phyloP scores from a whole-genome alignment of 2,329 filamentous ascomycete species.

The Fusarium vanettenii region DNA sequence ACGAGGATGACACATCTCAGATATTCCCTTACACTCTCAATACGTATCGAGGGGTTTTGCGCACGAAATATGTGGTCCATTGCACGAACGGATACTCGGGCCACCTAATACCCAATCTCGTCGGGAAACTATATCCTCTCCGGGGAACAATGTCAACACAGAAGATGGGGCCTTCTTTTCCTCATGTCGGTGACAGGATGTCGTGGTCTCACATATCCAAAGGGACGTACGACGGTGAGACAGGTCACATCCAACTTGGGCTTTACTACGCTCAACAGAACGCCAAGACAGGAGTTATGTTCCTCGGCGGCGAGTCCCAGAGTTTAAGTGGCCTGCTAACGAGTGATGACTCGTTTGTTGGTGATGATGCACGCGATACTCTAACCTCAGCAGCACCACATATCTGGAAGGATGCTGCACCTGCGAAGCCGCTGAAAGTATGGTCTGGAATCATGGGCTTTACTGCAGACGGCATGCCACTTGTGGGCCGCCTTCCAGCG shows the following conservation, averaged over 20 bases:
- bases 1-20: slow-evolving; percentile 19
- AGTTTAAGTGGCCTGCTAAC: slow-evolving; percentile 53
- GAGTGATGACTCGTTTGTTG: slow-evolving; percentile 56
- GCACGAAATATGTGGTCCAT: slow-evolving; percentile 62
- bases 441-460: slow-evolving; percentile 63
- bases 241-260: slow-evolving; percentile 50
- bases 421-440: slow-evolving; percentile 42
- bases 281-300: slow-evolving; percentile 54
- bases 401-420: slow-evolving; percentile 41
- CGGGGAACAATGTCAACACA: slow-evolving; percentile 62
- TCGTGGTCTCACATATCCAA: slow-evolving; percentile 62
- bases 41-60: slow-evolving; percentile 59
- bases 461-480: slow-evolving; percentile 59
- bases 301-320: slow-evolving; percentile 63
- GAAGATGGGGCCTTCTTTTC: slow-evolving; percentile 48
- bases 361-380: slow-evolving; percentile 47
- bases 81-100: slow-evolving; percentile 65
- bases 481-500: slow-evolving; percentile 58
- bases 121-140: slow-evolving; percentile 55
- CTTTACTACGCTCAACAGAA: slow-evolving; percentile 45
- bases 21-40: slow-evolving; percentile 52
- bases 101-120: slow-evolving; percentile 61
- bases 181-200: slow-evolving; percentile 40
- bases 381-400: slow-evolving; percentile 52
- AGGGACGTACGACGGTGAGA: slow-evolving; percentile 59